Base-by-base conservation (phyloP, 306 rosid genomes). In the Phaseolus lunatus region DNA sequence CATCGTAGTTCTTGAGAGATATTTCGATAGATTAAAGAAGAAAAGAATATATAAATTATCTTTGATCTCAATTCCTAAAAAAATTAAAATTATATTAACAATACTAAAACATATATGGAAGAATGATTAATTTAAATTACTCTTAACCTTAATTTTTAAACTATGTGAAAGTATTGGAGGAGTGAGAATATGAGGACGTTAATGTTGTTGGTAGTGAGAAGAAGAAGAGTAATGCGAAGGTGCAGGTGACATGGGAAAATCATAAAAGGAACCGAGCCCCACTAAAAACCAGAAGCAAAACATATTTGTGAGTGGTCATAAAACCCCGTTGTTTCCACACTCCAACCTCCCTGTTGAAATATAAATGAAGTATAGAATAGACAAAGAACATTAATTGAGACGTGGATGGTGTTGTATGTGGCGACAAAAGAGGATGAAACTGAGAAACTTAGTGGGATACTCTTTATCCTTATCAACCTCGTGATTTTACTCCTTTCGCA, bases 401-500 rank as follows among this genome's bases (percentile, higher is more conserved):
- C 24, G 33, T 78, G 70, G 70, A 87, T 72, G 85, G 43, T 20
- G 52, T 56, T 80, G 24, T 37, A 84, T 72, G 50, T 67, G 24
- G 66, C 58, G 75, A 84, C 89, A 84, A 84, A 84, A 72, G 47
- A 48, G 35, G 70, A 79, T 56, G 72, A 71, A 75, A 18, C 23
- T 70, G 52, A 79, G 59, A 67, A 74, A 78, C 75, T 43, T 58
- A 78, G 44, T 67, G 70, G 77, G 78, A 68, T 82, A 72, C 88
- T 72, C 69, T 76, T 77, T 69, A 63, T 59, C 73, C 39, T 61
- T 31, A 59, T 80, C 82, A 69, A 75, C 74, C 81, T 80, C 70
- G 87, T 75, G 82, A 75, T 47, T 44, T 81, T 82, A 23, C 89
- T 84, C 81, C 57, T 79, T 79, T 67, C 45, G 82, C 84, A 76